phyloP scores from a whole-genome alignment of 495 filamentous ascomycete species.

The Alectoria sarmentosa region DNA sequence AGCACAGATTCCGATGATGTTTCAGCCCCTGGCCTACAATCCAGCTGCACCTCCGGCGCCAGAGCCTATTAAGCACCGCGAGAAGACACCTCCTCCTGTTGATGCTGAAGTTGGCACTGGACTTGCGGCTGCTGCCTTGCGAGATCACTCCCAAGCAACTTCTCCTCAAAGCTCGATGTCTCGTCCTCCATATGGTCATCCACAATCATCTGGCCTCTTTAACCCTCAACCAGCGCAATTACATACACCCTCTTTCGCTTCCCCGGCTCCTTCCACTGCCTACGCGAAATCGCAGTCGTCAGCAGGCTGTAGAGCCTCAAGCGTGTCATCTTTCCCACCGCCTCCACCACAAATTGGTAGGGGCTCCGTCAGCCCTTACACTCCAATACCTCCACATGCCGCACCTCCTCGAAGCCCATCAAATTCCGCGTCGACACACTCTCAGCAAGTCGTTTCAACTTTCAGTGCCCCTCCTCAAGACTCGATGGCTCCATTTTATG shows the following conservation, averaged over 20 bases:
- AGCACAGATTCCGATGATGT: conserved; percentile 37
- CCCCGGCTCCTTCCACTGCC: conserved; percentile 37
- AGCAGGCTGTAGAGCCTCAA: conserved; percentile 17
- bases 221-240: conserved; percentile 31
- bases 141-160: conserved; percentile 47
- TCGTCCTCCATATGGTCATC: conserved; percentile 26
- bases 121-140: conserved; percentile 57
- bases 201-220: conserved; percentile 28
- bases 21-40: conserved; percentile 78
- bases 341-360: conserved; percentile 28
- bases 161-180: conserved; percentile 24
- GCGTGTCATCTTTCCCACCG: conserved; percentile 33
- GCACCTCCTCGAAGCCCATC: conserved; percentile 41
- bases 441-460: conserved; percentile 15
- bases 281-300: conserved; percentile 28
- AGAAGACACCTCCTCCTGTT: conserved; percentile 81
- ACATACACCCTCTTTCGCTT: conserved; percentile 28
- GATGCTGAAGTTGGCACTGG: conserved; percentile 67
- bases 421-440: conserved; percentile 3
- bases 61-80: conserved; percentile 72
- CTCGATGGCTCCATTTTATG: conserved; percentile 40
- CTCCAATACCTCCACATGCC: conserved; percentile 31
- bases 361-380: conserved; percentile 20
- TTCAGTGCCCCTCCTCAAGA: conserved; percentile 35
- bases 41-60: conserved; percentile 81